Evolutionary conservation across 768 basidiomycete species (phyloP).

Genomic region (Lyophyllum atratum): DNA sequence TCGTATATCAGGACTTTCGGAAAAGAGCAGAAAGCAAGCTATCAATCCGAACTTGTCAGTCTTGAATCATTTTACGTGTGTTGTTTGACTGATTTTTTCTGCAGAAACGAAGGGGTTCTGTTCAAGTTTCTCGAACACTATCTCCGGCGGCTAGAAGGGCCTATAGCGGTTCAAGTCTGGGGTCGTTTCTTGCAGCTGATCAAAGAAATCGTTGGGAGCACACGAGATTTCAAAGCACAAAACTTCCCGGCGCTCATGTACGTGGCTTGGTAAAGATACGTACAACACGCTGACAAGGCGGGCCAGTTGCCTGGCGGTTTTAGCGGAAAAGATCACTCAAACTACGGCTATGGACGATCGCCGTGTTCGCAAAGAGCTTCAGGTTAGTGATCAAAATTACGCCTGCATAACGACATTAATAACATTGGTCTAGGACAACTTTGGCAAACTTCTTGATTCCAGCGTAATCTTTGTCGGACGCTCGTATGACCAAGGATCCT

Average conservation of each 20-base stretch:
- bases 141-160: constrained; percentile 79
- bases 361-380: constrained; percentile 84
- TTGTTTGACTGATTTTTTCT: constrained; percentile 6
- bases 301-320: constrained; percentile 68
- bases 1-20: constrained; percentile 56
- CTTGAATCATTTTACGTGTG: neutral
- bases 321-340: constrained; percentile 84
- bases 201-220: constrained; percentile 70
- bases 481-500: constrained; percentile 73
- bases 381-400: constrained; percentile 44
- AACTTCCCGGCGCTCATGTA: constrained; percentile 76
- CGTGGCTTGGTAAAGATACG: constrained; percentile 18
- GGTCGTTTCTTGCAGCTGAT: constrained; percentile 71
- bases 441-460: constrained; percentile 81
- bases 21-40: constrained; percentile 60
- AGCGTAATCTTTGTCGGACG: constrained; percentile 75
- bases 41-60: constrained; percentile 70
- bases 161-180: constrained; percentile 94
- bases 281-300: neutral
- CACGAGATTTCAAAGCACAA: constrained; percentile 70
- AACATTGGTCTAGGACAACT: constrained; percentile 61
- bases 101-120: constrained; percentile 68
- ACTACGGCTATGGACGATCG: constrained; percentile 92
- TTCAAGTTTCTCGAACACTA: constrained; percentile 92
- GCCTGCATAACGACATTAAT: neutral